These are phyloP conservation scores for Blepharisma undulans DNA, from an alignment of 169 alveolate species.

Conservation along the genomic window DNA sequence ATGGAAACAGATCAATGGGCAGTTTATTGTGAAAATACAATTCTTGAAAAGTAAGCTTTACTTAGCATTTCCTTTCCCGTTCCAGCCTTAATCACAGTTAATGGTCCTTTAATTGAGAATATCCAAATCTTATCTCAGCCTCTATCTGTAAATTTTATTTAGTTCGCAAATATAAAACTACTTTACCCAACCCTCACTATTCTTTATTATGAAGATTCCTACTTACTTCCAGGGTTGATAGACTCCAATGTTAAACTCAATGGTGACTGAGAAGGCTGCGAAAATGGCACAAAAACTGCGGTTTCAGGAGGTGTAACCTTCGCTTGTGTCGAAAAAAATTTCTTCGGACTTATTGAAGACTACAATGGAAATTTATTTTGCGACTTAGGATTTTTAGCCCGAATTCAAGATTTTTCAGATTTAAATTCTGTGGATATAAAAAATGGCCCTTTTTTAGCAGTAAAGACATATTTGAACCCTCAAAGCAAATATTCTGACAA, in stretches of 20 bases:
- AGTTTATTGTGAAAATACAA: not conserved
- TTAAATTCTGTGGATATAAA: not conserved
- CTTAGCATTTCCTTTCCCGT: not conserved
- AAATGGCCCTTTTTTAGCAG: not conserved
- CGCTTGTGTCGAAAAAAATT: not conserved
- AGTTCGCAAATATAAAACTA: not conserved
- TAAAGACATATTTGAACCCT: not conserved
- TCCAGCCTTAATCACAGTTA: not conserved
- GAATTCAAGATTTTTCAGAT: not conserved
- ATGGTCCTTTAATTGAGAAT: not conserved
- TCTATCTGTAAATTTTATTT: not conserved
- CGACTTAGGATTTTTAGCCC: not conserved
- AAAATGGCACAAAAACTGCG: not conserved
- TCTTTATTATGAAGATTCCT: not conserved
- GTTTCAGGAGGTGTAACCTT: constrained; percentile 25
- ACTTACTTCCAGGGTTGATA: constrained; percentile 25
- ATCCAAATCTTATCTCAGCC: not conserved
- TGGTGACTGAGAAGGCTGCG: not conserved
- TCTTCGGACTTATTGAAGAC: not conserved
- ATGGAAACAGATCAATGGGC: not conserved
- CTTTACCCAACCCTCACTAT: not conserved
- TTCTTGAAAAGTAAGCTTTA: not conserved
- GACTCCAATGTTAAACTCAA: constrained; percentile 12
- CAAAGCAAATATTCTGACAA: not conserved
- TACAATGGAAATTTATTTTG: not conserved